Evolutionary conservation across 257 asterid genomes (phyloP), one percentile per base, ranked within the genome.

Genomic region (Solanum bulbocastanum): DNA sequence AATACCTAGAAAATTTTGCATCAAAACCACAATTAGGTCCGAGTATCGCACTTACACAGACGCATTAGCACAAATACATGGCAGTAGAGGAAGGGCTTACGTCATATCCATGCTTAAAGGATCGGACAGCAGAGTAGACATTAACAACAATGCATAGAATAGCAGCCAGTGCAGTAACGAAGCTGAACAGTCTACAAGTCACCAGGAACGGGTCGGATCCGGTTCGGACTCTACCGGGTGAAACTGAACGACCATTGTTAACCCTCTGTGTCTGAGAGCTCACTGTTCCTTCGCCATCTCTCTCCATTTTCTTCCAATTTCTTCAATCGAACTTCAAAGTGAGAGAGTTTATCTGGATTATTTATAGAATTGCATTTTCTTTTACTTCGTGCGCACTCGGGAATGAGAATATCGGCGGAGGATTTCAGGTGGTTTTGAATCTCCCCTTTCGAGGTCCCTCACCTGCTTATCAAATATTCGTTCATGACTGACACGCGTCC

Each of bases 91-190:
- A 88, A 30, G 84, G 12, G 42, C 75, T 75, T 92, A 97, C 99
- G 91, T 96, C 99, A 66, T 93, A 92, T 89, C 92, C 98, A 89
- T 93, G 42, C 90, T 73, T 91, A 93, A 96, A 97, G 69, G 99
- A 97, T 82, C 92, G 92, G 86, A 95, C 92, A 76, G 99, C 99
- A n/a, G 98, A 91, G 91, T 95, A 91, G 65, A 95, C 90, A 89
- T 97, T 97, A 40, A 96, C 98, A 23, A 91, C 94, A 90, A 96
- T 93, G 93, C 99, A 96, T 83, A 97, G 94, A 76, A 95, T 89
- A 56, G 95, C 96, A 42, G 98, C 94, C 58, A 93, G 10, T 8
- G 98, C 87, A 74, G 99, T 97, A 66, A 96, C 37, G 88, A 97
- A 42, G 90, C 96, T 92, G 95, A 97, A 96, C 87, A 90, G 71